Base-by-base conservation (phyloP, 2,329 filamentous ascomycete species). In the Moelleriella libera region DNA sequence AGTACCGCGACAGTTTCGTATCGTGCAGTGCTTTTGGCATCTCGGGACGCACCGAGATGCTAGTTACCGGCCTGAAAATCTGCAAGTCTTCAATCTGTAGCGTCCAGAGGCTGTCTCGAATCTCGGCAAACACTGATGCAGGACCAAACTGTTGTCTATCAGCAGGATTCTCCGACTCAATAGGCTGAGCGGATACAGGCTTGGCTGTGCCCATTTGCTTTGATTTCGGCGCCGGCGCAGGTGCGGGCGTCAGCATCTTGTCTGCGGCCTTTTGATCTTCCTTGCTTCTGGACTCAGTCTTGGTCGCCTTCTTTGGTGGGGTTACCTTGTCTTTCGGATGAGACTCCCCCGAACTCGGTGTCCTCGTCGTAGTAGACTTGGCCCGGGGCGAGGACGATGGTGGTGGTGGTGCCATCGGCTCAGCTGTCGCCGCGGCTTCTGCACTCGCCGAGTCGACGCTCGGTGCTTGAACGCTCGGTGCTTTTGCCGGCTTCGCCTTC, bases 401-500 rank as follows among this genome's bases (percentile, higher is more conserved):
- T 21, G 21, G 21, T 21, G 21, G 21, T 37, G 34, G 34, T 9
- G 12, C 8, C 34, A 37, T 12, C 34, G 34, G 34, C 21, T 45
- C 44, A 32, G 44, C 14, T 40, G 31, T 43, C 10, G 5, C 12
- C 12, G 10, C 31, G 8, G 21, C 6, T 21, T 47, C 37, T 6
- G 39, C 9, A 29, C 37, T 8, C 7, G 42, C 21, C 10, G 45
- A 14, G 29, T 30, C 29, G 5, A 37, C 47, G 21, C 50, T 41
- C 12, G 47, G 48, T 34, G 55, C 7, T 12, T 52, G 10, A 10
- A 54, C 46, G 4, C 47, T 41, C 14, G 54, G 9, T 10, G 55
- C 47, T 42, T 63, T 62, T 6, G 47, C 34, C 11, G 63, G 62
- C 56, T 78, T 82, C 55, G 83, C 80, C 65, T 88, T 90, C 70